Evolutionary conservation across 2,329 filamentous ascomycete species (phyloP).

Genomic region (Endocalyx cinctus): DNA sequence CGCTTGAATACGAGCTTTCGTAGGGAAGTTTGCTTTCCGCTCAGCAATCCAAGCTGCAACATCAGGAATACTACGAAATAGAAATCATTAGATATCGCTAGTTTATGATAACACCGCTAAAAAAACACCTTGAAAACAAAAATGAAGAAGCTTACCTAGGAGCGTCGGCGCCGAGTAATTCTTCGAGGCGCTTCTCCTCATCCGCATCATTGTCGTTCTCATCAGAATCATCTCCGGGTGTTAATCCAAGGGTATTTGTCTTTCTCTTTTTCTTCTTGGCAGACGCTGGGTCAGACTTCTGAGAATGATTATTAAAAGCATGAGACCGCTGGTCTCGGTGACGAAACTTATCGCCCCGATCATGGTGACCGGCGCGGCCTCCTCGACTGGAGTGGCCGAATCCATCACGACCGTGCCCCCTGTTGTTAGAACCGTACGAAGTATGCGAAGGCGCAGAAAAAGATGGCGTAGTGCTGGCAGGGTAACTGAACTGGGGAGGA

Average conservation of each 20-base stretch:
- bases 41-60: constrained; percentile 77
- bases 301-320: constrained; percentile 33
- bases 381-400: constrained; percentile 25
- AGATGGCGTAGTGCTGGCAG: constrained; percentile 34
- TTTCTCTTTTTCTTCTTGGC: constrained; percentile 68
- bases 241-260: constrained; percentile 67
- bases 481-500: constrained; percentile 32
- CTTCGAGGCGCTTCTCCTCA: constrained; percentile 58
- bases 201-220: constrained; percentile 67
- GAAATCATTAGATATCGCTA: constrained; percentile 5
- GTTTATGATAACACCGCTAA: not conserved
- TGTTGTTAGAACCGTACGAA: constrained; percentile 28
- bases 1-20: constrained; percentile 62
- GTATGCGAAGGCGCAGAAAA: constrained; percentile 26
- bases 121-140: too few relatives aligned
- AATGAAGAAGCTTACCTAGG: constrained; percentile 43
- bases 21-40: constrained; percentile 75
- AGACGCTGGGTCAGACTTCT: constrained; percentile 48
- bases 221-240: constrained; percentile 60
- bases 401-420: constrained; percentile 39
- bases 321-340: constrained; percentile 27
- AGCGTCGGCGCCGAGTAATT: constrained; percentile 51
- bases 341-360: constrained; percentile 36
- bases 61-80: constrained; percentile 53
- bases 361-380: constrained; percentile 34